Base-by-base conservation (phyloP, 176 grass and related monocot genomes). In the Oropetium thomaeum region DNA sequence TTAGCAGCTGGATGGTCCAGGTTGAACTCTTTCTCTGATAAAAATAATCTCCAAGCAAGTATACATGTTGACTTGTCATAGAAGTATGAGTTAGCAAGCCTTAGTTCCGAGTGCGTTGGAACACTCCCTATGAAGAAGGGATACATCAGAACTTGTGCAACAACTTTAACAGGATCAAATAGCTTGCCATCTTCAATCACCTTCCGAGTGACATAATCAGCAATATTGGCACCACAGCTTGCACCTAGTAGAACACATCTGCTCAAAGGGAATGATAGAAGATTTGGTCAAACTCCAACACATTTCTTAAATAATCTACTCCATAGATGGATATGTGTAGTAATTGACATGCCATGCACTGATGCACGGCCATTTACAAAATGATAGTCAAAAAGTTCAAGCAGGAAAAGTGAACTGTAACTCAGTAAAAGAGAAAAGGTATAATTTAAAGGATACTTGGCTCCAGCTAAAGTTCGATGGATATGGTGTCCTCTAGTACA, bases 81-180 rank as follows among this genome's bases (percentile, higher is more conserved):
- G 74, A 97, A 93, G 61, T 97, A 97, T 0, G 90, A 97, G 74
- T 93, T 97, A 25, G 88, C 90, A 62, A 97, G 90, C 76, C 90
- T 93, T 78, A 97, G 78, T 84, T 97, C 93, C 2, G 93, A 93
- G 45, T 87, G 93, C 7, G 93, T 97, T n/a, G 93, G 90, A 25
- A 89, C 64, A 25, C 80, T 91, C 65, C 90, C 90, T 65, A 89
- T 81, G 81, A 97, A 93, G 82, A 97, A 97, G 35, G 94, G 94
- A 82, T 97, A 97, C 94, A 97, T 91, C 51, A 97, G 81, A 78
- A 93, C 94, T 70, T 97, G 94, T 8, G 94, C 94, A 4, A 97
- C 90, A 26, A 97, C 71, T 86, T 91, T 97, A 9, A 97, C 62
- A 43, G 94, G 90, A 5, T 90, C 61, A 70, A 93, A 92, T 57